Evolutionary conservation across 805 yeast species (phyloP).

Genomic region (Candida incommunis): DNA sequence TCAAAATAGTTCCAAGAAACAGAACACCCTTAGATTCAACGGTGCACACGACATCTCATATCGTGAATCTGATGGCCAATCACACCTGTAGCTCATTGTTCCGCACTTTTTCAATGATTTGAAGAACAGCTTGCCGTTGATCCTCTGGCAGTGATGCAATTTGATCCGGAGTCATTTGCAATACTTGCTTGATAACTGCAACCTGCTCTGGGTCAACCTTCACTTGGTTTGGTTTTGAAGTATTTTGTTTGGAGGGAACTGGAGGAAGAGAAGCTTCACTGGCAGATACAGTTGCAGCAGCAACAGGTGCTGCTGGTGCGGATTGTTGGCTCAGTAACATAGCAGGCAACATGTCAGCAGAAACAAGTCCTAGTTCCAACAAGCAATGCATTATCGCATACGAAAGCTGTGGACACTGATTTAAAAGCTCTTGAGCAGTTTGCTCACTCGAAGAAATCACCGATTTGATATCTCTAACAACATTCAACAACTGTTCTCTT

Average conservation of each 20-base stretch:
- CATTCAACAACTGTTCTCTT: slow-evolving; percentile 9
- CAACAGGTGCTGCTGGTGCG: slow-evolving; percentile 1
- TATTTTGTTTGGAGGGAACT: slow-evolving; percentile 4
- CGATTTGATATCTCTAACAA: slow-evolving; percentile 12
- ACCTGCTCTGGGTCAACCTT: slow-evolving; percentile 23
- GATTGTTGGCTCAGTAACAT: slow-evolving; percentile 4
- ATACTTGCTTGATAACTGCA: slow-evolving; percentile 32
- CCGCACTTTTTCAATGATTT: background rate
- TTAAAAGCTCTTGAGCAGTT: slow-evolving; percentile 41
- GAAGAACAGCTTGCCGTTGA: slow-evolving; percentile 15
- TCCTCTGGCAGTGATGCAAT: slow-evolving; percentile 31
- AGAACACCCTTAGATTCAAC: no score
- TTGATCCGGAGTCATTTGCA: slow-evolving; percentile 31
- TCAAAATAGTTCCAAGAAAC: no score
- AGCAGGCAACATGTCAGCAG: slow-evolving; percentile 13
- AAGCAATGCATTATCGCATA: slow-evolving; percentile 72
- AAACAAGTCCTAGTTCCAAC: slow-evolving; percentile 25
- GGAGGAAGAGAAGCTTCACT: slow-evolving; percentile 1
- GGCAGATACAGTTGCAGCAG: slow-evolving; percentile 11
- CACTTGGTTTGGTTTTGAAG: background rate
- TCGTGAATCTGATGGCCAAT: no score
- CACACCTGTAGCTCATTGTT: background rate
- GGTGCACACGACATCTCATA: no score
- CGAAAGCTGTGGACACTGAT: slow-evolving; percentile 65
- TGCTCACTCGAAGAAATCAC: slow-evolving; percentile 44